Percentiles rank a stretch among this genome's conserved stretches.
Evolutionary conservation across 1,284 basidiomycete genomes (phyloP).

Genomic region (Melampsora abietis-canadensis): DNA sequence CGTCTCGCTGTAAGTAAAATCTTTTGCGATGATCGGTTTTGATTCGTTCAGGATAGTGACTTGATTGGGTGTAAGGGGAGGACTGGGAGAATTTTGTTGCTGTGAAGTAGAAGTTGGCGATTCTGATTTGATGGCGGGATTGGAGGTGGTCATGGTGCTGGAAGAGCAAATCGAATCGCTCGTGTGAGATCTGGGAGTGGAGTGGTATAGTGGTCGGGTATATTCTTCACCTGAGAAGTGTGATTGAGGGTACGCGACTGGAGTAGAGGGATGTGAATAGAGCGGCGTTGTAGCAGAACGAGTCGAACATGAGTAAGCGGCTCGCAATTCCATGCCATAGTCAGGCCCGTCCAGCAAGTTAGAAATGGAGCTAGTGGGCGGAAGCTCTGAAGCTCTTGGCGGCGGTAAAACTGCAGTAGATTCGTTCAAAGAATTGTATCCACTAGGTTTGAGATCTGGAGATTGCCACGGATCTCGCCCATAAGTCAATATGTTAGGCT

Average conservation of each 20-base stretch:
- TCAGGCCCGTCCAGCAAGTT: not conserved
- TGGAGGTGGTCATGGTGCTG: not conserved
- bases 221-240: not conserved
- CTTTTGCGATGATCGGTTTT: not conserved
- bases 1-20: not conserved
- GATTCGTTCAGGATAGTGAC: not conserved
- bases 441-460: not conserved
- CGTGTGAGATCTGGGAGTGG: not conserved
- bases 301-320: not conserved
- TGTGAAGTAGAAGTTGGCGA: not conserved
- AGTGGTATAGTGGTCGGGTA: not conserved
- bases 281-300: not conserved
- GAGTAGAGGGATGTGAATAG: not conserved
- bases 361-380: conserved; percentile 3
- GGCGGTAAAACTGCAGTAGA: not conserved
- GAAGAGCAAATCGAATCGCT: conserved; percentile 5
- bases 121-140: not conserved
- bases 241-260: not conserved
- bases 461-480: not conserved
- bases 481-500: conserved; percentile 1
- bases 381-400: not conserved
- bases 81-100: not conserved
- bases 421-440: conserved; percentile 2
- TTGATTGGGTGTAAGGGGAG: not conserved
- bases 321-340: not conserved